phyloP scores from a whole-genome alignment of 2,329 filamentous ascomycete species.

The Hymenoscyphus albidus region DNA sequence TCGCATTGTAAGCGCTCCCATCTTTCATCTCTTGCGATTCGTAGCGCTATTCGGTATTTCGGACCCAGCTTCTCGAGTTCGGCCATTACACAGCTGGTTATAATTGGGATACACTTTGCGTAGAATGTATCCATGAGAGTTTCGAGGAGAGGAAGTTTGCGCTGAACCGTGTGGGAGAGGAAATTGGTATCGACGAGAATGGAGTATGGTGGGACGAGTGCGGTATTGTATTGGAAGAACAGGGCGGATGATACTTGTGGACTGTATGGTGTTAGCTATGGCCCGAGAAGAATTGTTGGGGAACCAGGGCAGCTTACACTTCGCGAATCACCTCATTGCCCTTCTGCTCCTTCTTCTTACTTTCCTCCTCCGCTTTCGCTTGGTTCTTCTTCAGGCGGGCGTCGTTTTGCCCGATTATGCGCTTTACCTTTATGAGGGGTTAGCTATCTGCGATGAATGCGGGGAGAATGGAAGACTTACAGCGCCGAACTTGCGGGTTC shows the following conservation, averaged over 20 bases:
- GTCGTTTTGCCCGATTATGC: constrained; percentile 78
- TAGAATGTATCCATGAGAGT: constrained; percentile 93
- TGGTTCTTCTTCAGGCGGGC: constrained; percentile 78
- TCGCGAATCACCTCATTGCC: constrained; percentile 63
- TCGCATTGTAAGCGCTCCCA: constrained; percentile 85
- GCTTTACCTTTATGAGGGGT: constrained; percentile 54
- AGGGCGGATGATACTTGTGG: constrained; percentile 77
- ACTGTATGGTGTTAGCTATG: constrained; percentile 35
- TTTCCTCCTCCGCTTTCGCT: constrained; percentile 57
- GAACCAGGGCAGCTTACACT: constrained; percentile 45
- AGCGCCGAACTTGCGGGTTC: constrained; percentile 84
- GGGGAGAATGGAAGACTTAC: constrained; percentile 38
- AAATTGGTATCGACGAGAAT: constrained; percentile 83
- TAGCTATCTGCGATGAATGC: constrained; percentile 22
- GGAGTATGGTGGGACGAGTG: constrained; percentile 77
- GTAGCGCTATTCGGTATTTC: constrained; percentile 81
- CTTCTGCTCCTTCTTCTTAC: constrained; percentile 51
- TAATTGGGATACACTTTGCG: constrained; percentile 84
- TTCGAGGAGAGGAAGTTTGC: constrained; percentile 82
- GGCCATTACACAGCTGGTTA: constrained; percentile 77
- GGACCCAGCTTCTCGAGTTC: constrained; percentile 86
- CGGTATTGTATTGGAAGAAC: constrained; percentile 87
- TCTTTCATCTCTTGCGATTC: constrained; percentile 83
- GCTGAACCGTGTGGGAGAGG: constrained; percentile 82
- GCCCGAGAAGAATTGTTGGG: background rate